Evolutionary conservation across 2,329 filamentous ascomycete species (phyloP).

Genomic region (Aspergillus vadensis): DNA sequence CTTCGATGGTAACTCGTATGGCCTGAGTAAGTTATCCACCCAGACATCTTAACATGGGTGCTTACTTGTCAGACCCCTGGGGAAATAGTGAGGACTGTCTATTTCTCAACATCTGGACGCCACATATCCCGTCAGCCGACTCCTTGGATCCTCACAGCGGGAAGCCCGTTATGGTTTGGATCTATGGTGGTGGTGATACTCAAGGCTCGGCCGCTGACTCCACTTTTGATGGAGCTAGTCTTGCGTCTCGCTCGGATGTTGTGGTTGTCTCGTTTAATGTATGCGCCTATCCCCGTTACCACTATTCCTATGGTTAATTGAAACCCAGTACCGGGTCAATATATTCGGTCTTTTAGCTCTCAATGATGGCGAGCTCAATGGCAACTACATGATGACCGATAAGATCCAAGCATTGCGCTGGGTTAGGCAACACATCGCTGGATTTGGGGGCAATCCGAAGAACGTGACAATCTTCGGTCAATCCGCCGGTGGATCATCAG

Average conservation of each 20-base stretch:
- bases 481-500: slow-evolving; percentile 10
- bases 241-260: not conserved
- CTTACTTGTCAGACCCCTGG: not conserved
- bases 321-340: not conserved
- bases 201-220: not conserved
- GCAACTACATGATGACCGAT: not conserved
- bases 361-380: slow-evolving; percentile 1
- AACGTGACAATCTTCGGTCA: slow-evolving; percentile 10
- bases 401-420: slow-evolving; percentile 6
- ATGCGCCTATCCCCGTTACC: too few species aligned
- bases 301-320: not conserved
- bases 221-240: not conserved
- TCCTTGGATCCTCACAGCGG: not conserved
- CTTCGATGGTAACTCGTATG: not conserved
- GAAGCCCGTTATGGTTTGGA: not conserved
- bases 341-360: not conserved
- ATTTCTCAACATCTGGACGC: not conserved
- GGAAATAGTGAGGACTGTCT: slow-evolving; percentile 1
- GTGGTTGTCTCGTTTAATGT: slow-evolving; percentile 6
- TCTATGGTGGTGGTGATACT: not conserved
- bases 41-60: not conserved
- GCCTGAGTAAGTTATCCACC: not conserved
- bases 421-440: slow-evolving; percentile 7
- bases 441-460: slow-evolving; percentile 8
- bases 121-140: not conserved